Percentiles rank a stretch among this genome's conserved stretches.
These are phyloP conservation scores for Tetrapisispora pingtungensis DNA, from an alignment of 805 yeast species.

Conservation along the genomic window DNA sequence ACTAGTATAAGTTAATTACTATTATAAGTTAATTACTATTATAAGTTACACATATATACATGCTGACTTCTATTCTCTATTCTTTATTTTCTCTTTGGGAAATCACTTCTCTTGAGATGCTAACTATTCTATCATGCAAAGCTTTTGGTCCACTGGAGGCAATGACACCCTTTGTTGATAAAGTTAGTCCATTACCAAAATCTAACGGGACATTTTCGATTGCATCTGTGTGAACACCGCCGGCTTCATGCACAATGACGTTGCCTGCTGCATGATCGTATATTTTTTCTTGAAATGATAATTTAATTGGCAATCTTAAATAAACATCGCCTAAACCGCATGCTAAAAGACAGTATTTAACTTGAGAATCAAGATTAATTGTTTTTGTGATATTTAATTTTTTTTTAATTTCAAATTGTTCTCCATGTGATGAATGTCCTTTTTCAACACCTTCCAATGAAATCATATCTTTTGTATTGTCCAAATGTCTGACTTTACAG, in stretches of 20 bases:
- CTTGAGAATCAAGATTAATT: slow-evolving; percentile 88
- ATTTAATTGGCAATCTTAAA: slow-evolving; percentile 71
- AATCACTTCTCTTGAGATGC: slow-evolving; percentile 18
- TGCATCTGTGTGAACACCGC: slow-evolving; percentile 77
- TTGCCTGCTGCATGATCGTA: slow-evolving; percentile 99
- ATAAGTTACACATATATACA: too few relatives aligned
- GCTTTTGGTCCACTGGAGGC: slow-evolving; percentile 45
- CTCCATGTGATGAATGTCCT: slow-evolving; percentile 86
- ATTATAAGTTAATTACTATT: too few relatives aligned
- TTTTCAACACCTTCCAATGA: slow-evolving; percentile 81
- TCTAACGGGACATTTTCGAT: slow-evolving; percentile 64
- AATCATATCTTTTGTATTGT: slow-evolving; percentile 20
- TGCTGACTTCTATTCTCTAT: not conserved
- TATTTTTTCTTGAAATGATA: slow-evolving; percentile 78
- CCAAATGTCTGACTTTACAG: slow-evolving; percentile 41
- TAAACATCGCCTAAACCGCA: slow-evolving; percentile 90
- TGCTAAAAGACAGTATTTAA: slow-evolving; percentile 84
- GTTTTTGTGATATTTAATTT: slow-evolving; percentile 53
- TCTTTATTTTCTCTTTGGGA: slow-evolving; percentile 8
- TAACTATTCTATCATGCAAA: slow-evolving; percentile 21
- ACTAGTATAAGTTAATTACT: too few relatives aligned
- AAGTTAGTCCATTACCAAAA: slow-evolving; percentile 77
- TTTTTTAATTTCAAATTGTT: slow-evolving; percentile 66
- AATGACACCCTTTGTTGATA: slow-evolving; percentile 81
- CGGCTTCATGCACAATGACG: slow-evolving; percentile 76